These are phyloP conservation scores for Artemisia tridentata DNA, from an alignment of 129 eudicot species.

Conservation along the genomic window DNA sequence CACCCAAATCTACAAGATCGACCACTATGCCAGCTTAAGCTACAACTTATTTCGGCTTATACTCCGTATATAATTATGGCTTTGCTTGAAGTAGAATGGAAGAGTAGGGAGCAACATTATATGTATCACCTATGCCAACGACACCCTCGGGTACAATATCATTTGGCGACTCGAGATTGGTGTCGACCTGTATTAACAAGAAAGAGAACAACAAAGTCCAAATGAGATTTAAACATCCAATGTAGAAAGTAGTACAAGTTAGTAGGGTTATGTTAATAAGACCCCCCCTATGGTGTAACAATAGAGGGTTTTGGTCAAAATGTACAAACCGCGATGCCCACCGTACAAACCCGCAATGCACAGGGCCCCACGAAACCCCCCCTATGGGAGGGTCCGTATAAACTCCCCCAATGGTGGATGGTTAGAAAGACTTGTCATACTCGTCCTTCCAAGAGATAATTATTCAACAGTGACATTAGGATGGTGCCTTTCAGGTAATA, in stretches of 20 bases:
- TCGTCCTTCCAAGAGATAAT: background rate
- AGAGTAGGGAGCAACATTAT: conserved; percentile 85
- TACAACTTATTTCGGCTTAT: background rate
- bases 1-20: conserved; percentile 2
- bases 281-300: too few species aligned
- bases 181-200: conserved; percentile 64
- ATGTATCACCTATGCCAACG: conserved; percentile 44
- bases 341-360: too few species aligned
- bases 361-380: too few species aligned
- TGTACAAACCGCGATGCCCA: too few species aligned
- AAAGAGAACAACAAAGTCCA: background rate
- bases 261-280: too few species aligned
- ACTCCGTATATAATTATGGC: conserved; percentile 17
- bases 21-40: background rate
- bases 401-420: too few species aligned
- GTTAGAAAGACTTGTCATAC: background rate
- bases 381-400: too few species aligned
- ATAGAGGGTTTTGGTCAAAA: too few species aligned
- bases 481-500: background rate
- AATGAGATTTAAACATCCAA: background rate
- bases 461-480: background rate
- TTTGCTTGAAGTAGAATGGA: conserved; percentile 85
- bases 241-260: background rate
- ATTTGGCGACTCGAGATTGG: conserved; percentile 74
- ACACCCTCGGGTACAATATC: conserved; percentile 73